Base-by-base conservation (phyloP, 2,329 filamentous ascomycete species). In the Zalaria sp. region DNA sequence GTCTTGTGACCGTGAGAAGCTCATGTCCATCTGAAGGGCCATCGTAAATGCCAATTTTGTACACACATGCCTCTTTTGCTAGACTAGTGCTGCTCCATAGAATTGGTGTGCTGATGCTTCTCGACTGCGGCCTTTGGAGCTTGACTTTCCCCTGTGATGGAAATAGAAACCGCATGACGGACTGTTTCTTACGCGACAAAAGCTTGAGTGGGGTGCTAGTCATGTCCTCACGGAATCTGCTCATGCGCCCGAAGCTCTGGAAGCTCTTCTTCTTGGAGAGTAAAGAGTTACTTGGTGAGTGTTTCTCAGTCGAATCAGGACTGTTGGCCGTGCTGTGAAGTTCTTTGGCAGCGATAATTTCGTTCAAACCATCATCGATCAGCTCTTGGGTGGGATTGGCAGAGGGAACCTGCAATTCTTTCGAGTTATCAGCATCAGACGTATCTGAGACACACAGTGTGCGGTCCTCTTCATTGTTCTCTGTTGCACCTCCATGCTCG, bases 121-220 rank as follows among this genome's bases (percentile, higher is more conserved):
- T 50, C 34, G 42, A 34, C 34, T 53, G 46, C 11, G 47, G 43
- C 9, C 26, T 27, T 47, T 50, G 9, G 44, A 47, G 43, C 46
- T 52, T 32, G 44, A 18, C 18, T 18, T 18, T 18, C 18, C 18
- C 18, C 49, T 27, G 29, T 5, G 10, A 31, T 37, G 51, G 50
- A 18, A 51, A 49, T 9, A 56, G 41, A 34, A 57, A 52, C 25
- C 44, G 48, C 41, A 57, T 53, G 35, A 57, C 49, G 1, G 55
- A 56, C 5, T 53, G 49, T 4, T 53, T 47, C 43, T 57, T 57
- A 35, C 40, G 44, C 10, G 50, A 48, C 4, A 46, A 27, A 35
- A 47, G 53, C 37, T 48, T 53, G 10, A 46, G 46, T 5, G 54
- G 50, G 4, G 49, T 43, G 37, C 47, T 8, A 4, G 27, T 31